A percentile compares a stretch with the other conserved stretches of the same genome.
phyloP scores from a whole-genome alignment of 768 basidiomycete genomes.

The Clitopilus hobsonii region DNA sequence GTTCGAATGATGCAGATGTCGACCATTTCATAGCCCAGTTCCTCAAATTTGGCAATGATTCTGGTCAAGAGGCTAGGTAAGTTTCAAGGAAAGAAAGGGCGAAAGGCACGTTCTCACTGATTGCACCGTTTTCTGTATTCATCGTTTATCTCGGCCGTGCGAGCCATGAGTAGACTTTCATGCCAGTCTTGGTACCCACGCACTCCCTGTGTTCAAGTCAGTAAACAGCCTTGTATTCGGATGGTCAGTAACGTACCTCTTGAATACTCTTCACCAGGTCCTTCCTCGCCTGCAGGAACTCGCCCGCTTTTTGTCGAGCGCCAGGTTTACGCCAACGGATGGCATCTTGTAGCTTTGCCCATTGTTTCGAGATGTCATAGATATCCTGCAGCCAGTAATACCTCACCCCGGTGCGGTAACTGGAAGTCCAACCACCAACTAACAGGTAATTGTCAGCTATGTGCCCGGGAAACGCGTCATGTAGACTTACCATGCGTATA shows the following conservation, averaged over 20 bases:
- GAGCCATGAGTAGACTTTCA: too few species aligned
- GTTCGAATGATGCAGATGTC: conserved; percentile 6
- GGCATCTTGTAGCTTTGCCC: conserved; percentile 13
- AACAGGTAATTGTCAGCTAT: not conserved
- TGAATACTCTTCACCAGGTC: conserved; percentile 11
- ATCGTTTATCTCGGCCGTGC: too few species aligned
- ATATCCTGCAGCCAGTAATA: conserved; percentile 31
- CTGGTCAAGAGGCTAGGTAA: too few species aligned
- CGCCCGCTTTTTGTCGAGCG: conserved; percentile 19
- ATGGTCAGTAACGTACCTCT: conserved; percentile 4
- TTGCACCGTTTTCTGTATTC: too few species aligned
- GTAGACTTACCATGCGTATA: conserved; percentile 23
- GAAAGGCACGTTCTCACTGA: too few species aligned
- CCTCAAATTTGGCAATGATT: conserved; percentile 5
- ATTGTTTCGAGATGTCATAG: conserved; percentile 12
- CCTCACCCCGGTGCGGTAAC: conserved; percentile 17
- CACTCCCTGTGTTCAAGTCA: conserved; percentile 6
- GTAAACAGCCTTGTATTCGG: not conserved
- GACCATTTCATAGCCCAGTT: conserved; percentile 12
- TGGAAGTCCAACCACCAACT: conserved; percentile 26
- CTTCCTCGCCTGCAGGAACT: conserved; percentile 15
- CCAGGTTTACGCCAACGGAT: conserved; percentile 13
- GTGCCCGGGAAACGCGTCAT: not conserved
- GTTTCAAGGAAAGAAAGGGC: too few species aligned
- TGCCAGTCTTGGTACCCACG: conserved; percentile 7